A percentile compares a stretch with the other conserved stretches of the same genome.
phyloP scores from a whole-genome alignment of 1,284 basidiomycete genomes.

The Melampsora larici-populina region DNA sequence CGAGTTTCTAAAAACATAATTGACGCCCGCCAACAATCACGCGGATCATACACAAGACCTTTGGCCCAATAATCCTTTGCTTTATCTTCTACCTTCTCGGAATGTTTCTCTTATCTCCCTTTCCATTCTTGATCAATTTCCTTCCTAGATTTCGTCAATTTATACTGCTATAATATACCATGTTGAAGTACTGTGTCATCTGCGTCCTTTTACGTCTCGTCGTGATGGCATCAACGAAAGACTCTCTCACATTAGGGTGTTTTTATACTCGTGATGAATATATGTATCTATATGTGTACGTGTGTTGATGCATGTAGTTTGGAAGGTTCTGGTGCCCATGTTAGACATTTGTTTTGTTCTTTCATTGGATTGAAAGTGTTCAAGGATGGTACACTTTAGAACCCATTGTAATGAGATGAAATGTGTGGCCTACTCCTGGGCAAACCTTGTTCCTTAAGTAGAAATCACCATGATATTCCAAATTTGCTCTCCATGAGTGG shows the following conservation, averaged over 20 bases:
- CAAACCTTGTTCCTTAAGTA: too few species aligned
- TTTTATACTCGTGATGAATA: not conserved
- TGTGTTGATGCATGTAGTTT: not conserved
- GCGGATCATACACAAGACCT: not conserved
- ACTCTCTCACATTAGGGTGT: not conserved
- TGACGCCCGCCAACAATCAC: not conserved
- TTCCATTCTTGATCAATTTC: not conserved
- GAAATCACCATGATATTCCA: too few species aligned
- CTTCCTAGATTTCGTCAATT: not conserved
- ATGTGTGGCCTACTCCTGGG: too few species aligned
- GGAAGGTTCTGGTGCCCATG: too few species aligned
- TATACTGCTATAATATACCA: not conserved
- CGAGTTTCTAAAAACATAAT: not conserved
- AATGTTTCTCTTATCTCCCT: not conserved
- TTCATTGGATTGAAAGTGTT: too few species aligned
- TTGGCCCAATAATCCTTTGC: not conserved
- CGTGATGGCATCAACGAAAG: not conserved
- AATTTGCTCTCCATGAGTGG: too few species aligned
- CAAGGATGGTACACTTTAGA: too few species aligned
- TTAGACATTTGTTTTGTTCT: too few species aligned
- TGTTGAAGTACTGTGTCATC: not conserved
- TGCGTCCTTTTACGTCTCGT: not conserved
- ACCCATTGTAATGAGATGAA: too few species aligned
- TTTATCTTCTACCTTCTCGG: not conserved
- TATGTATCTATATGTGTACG: not conserved